Evolutionary conservation across 257 asterid species (phyloP), one percentile per base, ranked within the genome.

Genomic region (Fraxinus quadrangulata): DNA sequence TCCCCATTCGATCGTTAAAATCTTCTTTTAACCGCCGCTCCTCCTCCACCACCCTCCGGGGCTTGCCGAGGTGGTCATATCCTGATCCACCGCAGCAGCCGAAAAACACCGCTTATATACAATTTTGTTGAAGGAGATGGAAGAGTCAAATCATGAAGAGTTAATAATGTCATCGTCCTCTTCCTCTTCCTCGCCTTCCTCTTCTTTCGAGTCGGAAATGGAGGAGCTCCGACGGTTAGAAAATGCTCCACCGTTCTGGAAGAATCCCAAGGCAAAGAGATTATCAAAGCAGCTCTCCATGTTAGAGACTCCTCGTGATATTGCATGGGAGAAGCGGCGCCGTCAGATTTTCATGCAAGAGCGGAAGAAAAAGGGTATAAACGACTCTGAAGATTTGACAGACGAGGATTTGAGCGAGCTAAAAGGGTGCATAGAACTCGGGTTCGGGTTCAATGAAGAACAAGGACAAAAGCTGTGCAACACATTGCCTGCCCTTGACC

Each of bases 351-450:
- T 91, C 16, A 73, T 63, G 2, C 92, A 86, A 81, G 89, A 88
- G 79, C 73, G 88, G 73, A 33, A 77, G 84, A 91, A 51, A 71
- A 87, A 77, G 16, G 81, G 84, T 39, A 82, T 82, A 4, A 66
- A 78, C 1, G 87, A 77, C 9, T 26, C 77, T 0, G 86, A 78
- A 1, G 73, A 71, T 30, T 77, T 91, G 75, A 91, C 96, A 1
- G 98, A 93, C 56, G 98, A 90, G 85, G 98, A 93, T 69, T 81
- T 93, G 67, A 87, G 85, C 4, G 98, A 93, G 87, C 88, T 93
- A 1, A 93, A 87, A 77, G 98, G 97, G 10, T 90, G 92, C 86
- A 93, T 93, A 23, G 97, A 93, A 77, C 76, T 93, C 26, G 98
- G 98, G 17, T 93, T 93, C 73, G 98, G 98, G 0, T 93, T 93